A percentile compares a stretch with the other conserved stretches of the same genome.
Evolutionary conservation across 2,329 filamentous ascomycete genomes (phyloP).

Genomic region (Claviceps arundinis): DNA sequence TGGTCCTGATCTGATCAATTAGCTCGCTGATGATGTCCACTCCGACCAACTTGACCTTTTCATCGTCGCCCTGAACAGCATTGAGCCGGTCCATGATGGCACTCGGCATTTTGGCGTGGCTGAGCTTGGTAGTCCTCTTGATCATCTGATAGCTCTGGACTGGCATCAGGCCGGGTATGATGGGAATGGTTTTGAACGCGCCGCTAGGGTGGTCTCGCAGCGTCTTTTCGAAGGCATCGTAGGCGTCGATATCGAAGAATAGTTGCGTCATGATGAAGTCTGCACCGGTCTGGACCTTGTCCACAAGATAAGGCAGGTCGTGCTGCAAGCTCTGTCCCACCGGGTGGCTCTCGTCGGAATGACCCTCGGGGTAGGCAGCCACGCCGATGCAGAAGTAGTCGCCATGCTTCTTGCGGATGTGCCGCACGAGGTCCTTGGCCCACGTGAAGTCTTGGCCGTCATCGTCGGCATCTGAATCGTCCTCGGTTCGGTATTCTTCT

Average conservation of each 20-base stretch:
- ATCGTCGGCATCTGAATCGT: conserved; percentile 38
- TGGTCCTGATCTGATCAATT: conserved; percentile 60
- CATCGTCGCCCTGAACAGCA: conserved; percentile 63
- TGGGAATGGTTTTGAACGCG: conserved; percentile 71
- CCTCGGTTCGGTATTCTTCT: conserved; percentile 65
- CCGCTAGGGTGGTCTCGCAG: conserved; percentile 73
- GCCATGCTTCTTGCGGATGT: conserved; percentile 74
- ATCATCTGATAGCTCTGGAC: conserved; percentile 97
- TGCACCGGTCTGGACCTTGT: conserved; percentile 82
- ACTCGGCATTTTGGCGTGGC: conserved; percentile 70
- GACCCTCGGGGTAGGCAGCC: conserved; percentile 88
- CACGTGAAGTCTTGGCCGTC: conserved; percentile 71
- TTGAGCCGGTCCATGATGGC: conserved; percentile 58
- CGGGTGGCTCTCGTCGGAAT: conserved; percentile 81
- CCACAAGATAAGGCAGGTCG: conserved; percentile 77
- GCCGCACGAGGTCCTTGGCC: conserved; percentile 77
- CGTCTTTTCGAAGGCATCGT: conserved; percentile 62
- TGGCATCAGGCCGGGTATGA: conserved; percentile 92
- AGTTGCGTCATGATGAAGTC: conserved; percentile 99
- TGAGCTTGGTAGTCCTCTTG: conserved; percentile 84
- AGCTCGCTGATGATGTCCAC: conserved; percentile 77
- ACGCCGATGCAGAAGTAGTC: conserved; percentile 96
- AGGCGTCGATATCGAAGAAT: conserved; percentile 83
- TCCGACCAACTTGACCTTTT: conserved; percentile 66
- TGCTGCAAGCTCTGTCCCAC: conserved; percentile 54